Conservation (phyloP, 495 filamentous ascomycete species). For the Staphylotrichum longicolle region DNA sequence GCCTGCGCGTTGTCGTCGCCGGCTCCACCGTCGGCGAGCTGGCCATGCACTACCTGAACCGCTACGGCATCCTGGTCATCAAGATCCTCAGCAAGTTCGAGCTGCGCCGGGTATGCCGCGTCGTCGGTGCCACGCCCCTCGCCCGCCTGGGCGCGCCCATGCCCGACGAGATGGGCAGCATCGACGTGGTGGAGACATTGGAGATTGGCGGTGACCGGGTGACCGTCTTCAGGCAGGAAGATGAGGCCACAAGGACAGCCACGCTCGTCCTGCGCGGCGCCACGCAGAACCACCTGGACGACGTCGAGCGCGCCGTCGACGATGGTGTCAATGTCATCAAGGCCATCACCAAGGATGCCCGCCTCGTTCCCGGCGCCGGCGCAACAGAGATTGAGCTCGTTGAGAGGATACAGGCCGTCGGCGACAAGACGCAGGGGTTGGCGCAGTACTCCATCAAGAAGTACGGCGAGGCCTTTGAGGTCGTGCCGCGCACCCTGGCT, state of each 20-base stretch:
- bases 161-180: constrained; percentile 97
- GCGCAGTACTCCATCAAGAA: constrained; percentile 96
- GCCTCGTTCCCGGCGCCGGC: constrained; percentile 90
- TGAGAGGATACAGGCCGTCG: constrained; percentile 82
- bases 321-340: constrained; percentile 99
- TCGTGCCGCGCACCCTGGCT: constrained; percentile 87
- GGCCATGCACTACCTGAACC: constrained; percentile 95
- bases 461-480: constrained; percentile 96
- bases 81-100: constrained; percentile 99
- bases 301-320: constrained; percentile 95
- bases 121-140: constrained; percentile 93
- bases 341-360: constrained; percentile 89
- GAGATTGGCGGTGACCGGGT: constrained; percentile 99
- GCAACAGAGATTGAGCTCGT: constrained; percentile 95
- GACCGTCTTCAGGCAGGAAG: constrained; percentile 97
- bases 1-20: constrained; percentile 85
- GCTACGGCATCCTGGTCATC: constrained; percentile 91
- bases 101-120: constrained; percentile 85
- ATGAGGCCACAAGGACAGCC: constrained; percentile 85
- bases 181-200: constrained; percentile 94
- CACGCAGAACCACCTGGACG: constrained; percentile 96
- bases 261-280: constrained; percentile 94
- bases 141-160: constrained; percentile 95
- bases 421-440: constrained; percentile 86
- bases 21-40: constrained; percentile 92